phyloP scores from a whole-genome alignment of 75 land plant genomes.

The Pinus tabuliformis region DNA sequence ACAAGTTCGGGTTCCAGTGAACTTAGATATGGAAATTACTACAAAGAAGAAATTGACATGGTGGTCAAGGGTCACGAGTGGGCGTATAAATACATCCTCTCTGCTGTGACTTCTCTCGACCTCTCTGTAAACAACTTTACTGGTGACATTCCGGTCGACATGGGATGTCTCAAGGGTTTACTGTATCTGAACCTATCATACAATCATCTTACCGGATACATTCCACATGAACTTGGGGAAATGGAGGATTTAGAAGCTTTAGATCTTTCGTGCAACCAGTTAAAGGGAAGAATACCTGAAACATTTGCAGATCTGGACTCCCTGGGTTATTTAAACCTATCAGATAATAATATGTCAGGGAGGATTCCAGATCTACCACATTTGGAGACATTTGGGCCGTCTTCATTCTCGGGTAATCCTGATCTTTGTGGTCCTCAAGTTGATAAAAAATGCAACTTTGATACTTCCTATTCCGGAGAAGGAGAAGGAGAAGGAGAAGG shows the following conservation, averaged over 20 bases:
- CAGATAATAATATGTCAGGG: slow-evolving; percentile 10
- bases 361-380: not conserved
- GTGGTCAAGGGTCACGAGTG: not conserved
- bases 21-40: not conserved
- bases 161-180: slow-evolving; percentile 1
- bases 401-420: slow-evolving; percentile 9
- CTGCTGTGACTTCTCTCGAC: not conserved
- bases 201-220: not conserved
- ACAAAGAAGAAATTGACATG: not conserved
- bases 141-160: slow-evolving; percentile 1
- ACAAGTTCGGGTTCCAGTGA: not conserved
- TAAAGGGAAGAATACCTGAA: slow-evolving; percentile 10
- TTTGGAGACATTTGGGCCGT: not conserved
- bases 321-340: slow-evolving; percentile 7
- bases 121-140: slow-evolving; percentile 1
- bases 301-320: not conserved
- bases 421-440: slow-evolving; percentile 14
- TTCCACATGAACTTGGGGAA: slow-evolving; percentile 8
- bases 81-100: slow-evolving; percentile 2
- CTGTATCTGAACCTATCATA: not conserved
- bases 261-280: slow-evolving; percentile 13
- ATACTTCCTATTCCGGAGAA: not conserved
- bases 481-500: not conserved
- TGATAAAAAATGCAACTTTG: not conserved
- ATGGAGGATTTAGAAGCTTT: not conserved